Evolutionary conservation across 2,329 filamentous ascomycete species (phyloP), one percentile per base, ranked within the genome.

Genomic region (Stachybotrys chlorohalonatus): DNA sequence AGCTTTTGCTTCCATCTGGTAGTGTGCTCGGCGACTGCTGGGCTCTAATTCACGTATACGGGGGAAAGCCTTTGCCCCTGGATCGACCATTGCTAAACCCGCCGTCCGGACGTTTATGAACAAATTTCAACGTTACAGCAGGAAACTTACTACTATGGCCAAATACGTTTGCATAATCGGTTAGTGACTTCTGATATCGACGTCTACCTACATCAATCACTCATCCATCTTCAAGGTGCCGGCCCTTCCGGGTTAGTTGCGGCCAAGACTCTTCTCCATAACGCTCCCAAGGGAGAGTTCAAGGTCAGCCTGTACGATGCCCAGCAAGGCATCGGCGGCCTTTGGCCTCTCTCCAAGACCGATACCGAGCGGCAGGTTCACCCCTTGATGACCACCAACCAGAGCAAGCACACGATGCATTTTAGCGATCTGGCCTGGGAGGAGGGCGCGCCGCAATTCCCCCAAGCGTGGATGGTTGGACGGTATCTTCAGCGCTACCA

Each of bases 381-480:
- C 58, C 86, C 86, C 8, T 77, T 87, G 53, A 87, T 88, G 76
- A 75, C 81, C 15, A 82, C 82, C 5, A 95, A 95, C 66, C 82
- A 92, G 63, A 91, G 87, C 70, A 81, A 80, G 49, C 89, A 90
- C 68, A 90, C 88, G 0, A 83, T 94, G 59, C 79, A 82, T 61
- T 86, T 86, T 62, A 84, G 81, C 59, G 90, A 93, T 65, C 68
- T 90, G 30, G 80, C 87, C 6, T 95, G 89, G 89, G 75, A 79
- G 3, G 71, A 76, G 6, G 70, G 69, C 5, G 70, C 75, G 1
- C 83, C 86, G 1, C 77, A 86, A 67, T 85, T 94, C 51, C 90
- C 90, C 1, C 83, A 78, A 45, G 90, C 89, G 0, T 90, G 86
- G 83, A 83, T 90, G 70, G 82, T 93, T 5, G 88, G 89, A 1